Evolutionary conservation across 2,329 filamentous ascomycete species (phyloP).

Genomic region (Beauveria pseudobassiana): DNA sequence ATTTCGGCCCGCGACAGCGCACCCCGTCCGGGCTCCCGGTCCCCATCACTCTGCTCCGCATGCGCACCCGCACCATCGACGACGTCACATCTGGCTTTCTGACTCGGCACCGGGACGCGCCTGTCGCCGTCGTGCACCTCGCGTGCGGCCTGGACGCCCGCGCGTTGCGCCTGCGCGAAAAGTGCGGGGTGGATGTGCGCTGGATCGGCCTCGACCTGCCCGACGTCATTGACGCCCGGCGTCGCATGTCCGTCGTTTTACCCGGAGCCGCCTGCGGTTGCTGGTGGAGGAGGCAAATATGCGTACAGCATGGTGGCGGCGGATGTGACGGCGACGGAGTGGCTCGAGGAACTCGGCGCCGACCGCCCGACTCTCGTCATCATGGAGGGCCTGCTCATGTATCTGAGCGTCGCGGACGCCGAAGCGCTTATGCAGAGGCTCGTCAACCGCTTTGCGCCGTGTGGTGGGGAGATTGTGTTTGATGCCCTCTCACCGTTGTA

Average conservation of each 20-base stretch:
- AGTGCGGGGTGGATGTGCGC: slow-evolving; percentile 15
- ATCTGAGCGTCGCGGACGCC: slow-evolving; percentile 20
- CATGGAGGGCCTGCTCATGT: slow-evolving; percentile 26
- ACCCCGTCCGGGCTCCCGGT: background rate
- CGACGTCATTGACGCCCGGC: slow-evolving; percentile 26
- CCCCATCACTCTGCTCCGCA: background rate
- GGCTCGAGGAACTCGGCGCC: slow-evolving; percentile 22
- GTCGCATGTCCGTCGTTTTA: slow-evolving; percentile 13
- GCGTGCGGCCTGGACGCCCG: slow-evolving; percentile 26
- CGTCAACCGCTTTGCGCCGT: slow-evolving; percentile 18
- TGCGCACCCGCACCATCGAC: background rate
- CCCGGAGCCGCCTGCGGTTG: slow-evolving; percentile 15
- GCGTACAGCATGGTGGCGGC: slow-evolving; percentile 21
- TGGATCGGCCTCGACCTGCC: slow-evolving; percentile 30
- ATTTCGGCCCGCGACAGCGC: background rate
- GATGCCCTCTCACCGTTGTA: slow-evolving; percentile 11
- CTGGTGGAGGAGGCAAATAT: background rate
- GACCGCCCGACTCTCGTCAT: slow-evolving; percentile 25
- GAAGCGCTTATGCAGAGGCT: slow-evolving; percentile 19
- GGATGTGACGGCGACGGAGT: slow-evolving; percentile 20
- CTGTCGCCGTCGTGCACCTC: slow-evolving; percentile 23
- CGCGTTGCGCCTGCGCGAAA: slow-evolving; percentile 17
- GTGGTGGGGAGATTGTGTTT: slow-evolving; percentile 20
- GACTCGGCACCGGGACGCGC: slow-evolving; percentile 10
- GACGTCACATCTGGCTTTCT: slow-evolving; percentile 21